Conservation (phyloP, 2,329 filamentous ascomycete genomes). For the Alternaria consortialis region DNA sequence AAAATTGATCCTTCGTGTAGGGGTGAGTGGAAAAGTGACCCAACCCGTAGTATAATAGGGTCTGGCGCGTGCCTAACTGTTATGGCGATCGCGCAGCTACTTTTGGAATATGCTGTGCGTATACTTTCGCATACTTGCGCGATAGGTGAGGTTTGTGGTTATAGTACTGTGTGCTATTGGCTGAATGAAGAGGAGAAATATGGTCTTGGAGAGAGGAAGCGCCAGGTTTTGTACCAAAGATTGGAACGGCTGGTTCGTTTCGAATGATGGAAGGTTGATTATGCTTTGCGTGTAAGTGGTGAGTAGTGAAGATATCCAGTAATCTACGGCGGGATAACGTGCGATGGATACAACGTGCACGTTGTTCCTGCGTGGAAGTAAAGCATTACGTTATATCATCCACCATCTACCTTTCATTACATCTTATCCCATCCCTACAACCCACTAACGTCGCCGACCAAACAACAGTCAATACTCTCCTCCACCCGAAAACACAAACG, state of each 20-base stretch:
- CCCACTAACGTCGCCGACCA: not conserved
- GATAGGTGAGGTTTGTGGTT: too few species aligned
- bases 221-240: not conserved
- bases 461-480: not conserved
- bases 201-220: not conserved
- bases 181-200: not conserved
- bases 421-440: not conserved
- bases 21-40: not conserved
- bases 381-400: not conserved
- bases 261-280: not conserved
- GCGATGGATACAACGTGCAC: not conserved
- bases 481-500: not conserved
- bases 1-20: not conserved
- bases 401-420: not conserved
- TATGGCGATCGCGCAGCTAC: not conserved
- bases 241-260: not conserved
- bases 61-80: not conserved
- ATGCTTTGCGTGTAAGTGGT: not conserved
- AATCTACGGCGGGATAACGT: not conserved
- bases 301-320: not conserved
- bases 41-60: not conserved
- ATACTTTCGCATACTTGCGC: not conserved
- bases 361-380: not conserved
- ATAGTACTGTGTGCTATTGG: not conserved
- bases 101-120: not conserved